phyloP scores from a whole-genome alignment of 129 eudicot species.

The Pulicaria dysenterica region DNA sequence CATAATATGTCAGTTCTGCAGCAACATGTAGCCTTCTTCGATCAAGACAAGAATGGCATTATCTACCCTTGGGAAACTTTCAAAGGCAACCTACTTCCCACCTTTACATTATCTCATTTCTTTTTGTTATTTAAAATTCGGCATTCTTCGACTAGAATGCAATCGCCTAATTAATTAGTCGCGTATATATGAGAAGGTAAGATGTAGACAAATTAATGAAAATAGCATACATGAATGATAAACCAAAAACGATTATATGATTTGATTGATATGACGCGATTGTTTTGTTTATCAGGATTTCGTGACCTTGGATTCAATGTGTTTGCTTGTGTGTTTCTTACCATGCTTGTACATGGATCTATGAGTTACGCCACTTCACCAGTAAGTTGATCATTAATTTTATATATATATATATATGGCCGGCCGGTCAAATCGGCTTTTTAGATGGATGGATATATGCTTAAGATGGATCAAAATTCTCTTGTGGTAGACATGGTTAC shows the following conservation, averaged over 20 bases:
- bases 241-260: not conserved
- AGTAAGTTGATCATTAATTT: conserved; percentile 34
- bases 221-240: not conserved
- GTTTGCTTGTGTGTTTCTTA: conserved; percentile 39
- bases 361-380: conserved; percentile 59
- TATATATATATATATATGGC: too few relatives aligned
- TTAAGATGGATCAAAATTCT: not conserved
- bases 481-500: conserved; percentile 55
- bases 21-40: conserved; percentile 60
- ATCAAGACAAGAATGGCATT: conserved; percentile 55
- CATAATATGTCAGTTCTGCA: conserved; percentile 55
- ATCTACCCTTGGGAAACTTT: conserved; percentile 58
- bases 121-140: too few relatives aligned
- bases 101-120: too few relatives aligned
- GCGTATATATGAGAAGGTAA: too few relatives aligned
- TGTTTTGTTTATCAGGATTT: conserved; percentile 39
- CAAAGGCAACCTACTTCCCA: conserved; percentile 26
- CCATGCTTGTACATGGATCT: conserved; percentile 37
- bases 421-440: too few relatives aligned
- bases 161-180: too few relatives aligned
- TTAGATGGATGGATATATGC: too few relatives aligned
- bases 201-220: not conserved
- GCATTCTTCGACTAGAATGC: too few relatives aligned
- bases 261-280: not conserved
- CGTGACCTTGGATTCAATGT: conserved; percentile 57